Percentiles rank a stretch among this genome's conserved stretches.
phyloP scores from a whole-genome alignment of 805 yeast genomes.

The Tetrapisispora taiwanensis region DNA sequence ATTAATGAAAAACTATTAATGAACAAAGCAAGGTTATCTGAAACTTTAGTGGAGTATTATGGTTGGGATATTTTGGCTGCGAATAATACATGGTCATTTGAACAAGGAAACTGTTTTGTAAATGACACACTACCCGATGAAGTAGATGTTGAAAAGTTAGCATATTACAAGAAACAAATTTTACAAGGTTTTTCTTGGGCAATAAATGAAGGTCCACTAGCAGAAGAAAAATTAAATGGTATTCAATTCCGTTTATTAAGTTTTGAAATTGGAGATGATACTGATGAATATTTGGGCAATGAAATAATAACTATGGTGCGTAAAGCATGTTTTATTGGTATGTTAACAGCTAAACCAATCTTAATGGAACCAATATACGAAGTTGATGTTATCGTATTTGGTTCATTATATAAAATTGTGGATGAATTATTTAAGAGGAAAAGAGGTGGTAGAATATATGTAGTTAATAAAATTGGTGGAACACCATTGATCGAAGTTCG shows the following conservation, averaged over 20 bases:
- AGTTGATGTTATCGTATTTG: constrained; percentile 47
- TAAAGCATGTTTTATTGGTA: constrained; percentile 74
- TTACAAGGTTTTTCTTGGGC: constrained; percentile 80
- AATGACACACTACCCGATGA: constrained; percentile 74
- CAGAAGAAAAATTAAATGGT: constrained; percentile 70
- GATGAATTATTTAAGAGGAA: constrained; percentile 46
- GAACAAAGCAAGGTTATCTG: constrained; percentile 38
- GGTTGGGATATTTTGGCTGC: constrained; percentile 81
- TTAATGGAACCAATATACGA: constrained; percentile 74
- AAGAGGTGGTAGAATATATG: constrained; percentile 51
- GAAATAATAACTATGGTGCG: constrained; percentile 77
- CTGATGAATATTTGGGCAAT: constrained; percentile 40
- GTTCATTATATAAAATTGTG: constrained; percentile 39
- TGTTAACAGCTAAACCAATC: constrained; percentile 67
- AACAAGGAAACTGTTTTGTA: constrained; percentile 48
- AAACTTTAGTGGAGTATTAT: constrained; percentile 44
- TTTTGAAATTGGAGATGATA: constrained; percentile 35
- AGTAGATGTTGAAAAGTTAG: constrained; percentile 45
- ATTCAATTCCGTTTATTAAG: constrained; percentile 62
- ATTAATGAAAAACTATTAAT: constrained; percentile 41
- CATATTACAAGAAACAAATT: constrained; percentile 42
- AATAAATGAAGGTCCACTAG: constrained; percentile 79
- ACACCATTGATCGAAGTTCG: constrained; percentile 53
- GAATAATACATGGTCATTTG: constrained; percentile 71
- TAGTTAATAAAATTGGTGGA: constrained; percentile 52